A percentile compares a stretch with the other conserved stretches of the same genome.
Conservation (phyloP, 1,284 basidiomycete species). For the Rhodotorula sp. region DNA sequence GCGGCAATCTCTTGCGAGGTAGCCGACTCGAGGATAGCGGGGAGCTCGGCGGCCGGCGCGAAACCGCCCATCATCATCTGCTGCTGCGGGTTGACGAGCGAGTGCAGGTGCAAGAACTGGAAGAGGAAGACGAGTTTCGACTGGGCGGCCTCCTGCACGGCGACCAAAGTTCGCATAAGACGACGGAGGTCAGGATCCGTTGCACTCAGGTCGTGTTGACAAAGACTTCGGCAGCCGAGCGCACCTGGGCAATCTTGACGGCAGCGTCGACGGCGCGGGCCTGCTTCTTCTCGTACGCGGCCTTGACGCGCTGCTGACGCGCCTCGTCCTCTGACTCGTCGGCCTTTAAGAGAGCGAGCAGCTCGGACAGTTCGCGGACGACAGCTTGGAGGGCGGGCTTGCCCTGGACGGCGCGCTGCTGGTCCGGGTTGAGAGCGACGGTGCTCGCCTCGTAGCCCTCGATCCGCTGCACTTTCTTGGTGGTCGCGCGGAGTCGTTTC, state of each 20-base stretch:
- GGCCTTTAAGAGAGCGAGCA: constrained; percentile 44
- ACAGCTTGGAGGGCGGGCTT: constrained; percentile 45
- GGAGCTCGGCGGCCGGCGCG: constrained; percentile 34
- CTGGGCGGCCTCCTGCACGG: constrained; percentile 22
- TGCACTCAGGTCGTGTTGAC: not conserved
- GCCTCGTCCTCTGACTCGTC: constrained; percentile 45
- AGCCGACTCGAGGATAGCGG: constrained; percentile 41
- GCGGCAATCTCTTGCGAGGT: constrained; percentile 45
- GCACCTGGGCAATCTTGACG: constrained; percentile 40
- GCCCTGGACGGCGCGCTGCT: constrained; percentile 44
- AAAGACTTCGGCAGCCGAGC: not conserved
- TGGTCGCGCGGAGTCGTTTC: constrained; percentile 43
- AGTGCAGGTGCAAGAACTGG: constrained; percentile 47
- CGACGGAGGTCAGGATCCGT: not conserved
- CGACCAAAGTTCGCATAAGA: not conserved
- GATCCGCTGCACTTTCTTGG: constrained; percentile 48
- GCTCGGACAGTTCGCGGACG: constrained; percentile 45
- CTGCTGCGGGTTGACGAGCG: constrained; percentile 37
- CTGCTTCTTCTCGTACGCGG: constrained; percentile 41
- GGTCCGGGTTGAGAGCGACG: constrained; percentile 45
- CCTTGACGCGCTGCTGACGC: constrained; percentile 34
- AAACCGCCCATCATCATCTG: constrained; percentile 18
- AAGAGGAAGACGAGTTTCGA: constrained; percentile 43
- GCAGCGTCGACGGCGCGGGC: constrained; percentile 41
- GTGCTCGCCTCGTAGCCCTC: constrained; percentile 42